Conservation (phyloP, 2,329 filamentous ascomycete species). For the Ophiosphaerella herpotricha region DNA sequence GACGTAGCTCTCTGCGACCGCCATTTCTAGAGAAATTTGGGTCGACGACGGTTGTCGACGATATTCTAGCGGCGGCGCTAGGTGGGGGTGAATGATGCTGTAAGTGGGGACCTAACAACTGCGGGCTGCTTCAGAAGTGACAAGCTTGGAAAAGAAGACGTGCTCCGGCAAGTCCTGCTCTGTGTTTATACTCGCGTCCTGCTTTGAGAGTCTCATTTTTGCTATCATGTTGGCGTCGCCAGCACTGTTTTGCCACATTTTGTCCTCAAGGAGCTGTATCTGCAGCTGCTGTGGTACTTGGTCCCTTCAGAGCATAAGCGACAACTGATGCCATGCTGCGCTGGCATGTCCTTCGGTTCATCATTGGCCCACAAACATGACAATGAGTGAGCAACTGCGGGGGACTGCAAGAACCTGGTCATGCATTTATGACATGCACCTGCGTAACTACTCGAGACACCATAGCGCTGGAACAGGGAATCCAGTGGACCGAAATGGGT, state of each 20-base stretch:
- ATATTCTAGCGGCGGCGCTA: slow-evolving; percentile 16
- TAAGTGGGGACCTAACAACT: slow-evolving; percentile 28
- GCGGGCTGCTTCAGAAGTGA: slow-evolving; percentile 24
- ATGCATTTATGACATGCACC: slow-evolving; percentile 38
- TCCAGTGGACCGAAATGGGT: slow-evolving; percentile 31
- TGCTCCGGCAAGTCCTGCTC: slow-evolving; percentile 22
- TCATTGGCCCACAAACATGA: slow-evolving; percentile 36
- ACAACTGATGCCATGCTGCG: slow-evolving; percentile 35
- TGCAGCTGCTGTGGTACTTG: slow-evolving; percentile 28
- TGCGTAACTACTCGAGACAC: slow-evolving; percentile 18
- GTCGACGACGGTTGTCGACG: slow-evolving; percentile 13
- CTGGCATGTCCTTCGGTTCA: slow-evolving; percentile 30
- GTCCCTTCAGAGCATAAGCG: slow-evolving; percentile 22
- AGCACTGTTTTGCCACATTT: slow-evolving; percentile 27
- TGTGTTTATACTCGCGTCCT: slow-evolving; percentile 40
- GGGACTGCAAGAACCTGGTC: slow-evolving; percentile 30
- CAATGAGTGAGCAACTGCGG: slow-evolving; percentile 30
- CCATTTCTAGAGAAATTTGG: slow-evolving; percentile 29
- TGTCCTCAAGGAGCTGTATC: slow-evolving; percentile 24
- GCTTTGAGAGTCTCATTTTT: slow-evolving; percentile 31
- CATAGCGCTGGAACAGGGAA: slow-evolving; percentile 21
- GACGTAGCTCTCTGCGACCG: slow-evolving; percentile 35
- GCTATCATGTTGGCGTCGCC: slow-evolving; percentile 22
- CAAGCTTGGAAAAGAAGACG: slow-evolving; percentile 22
- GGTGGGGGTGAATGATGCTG: slow-evolving; percentile 23